Base-by-base conservation (phyloP, 495 filamentous ascomycete species). In the Lasiosphaeriaceae sp. region DNA sequence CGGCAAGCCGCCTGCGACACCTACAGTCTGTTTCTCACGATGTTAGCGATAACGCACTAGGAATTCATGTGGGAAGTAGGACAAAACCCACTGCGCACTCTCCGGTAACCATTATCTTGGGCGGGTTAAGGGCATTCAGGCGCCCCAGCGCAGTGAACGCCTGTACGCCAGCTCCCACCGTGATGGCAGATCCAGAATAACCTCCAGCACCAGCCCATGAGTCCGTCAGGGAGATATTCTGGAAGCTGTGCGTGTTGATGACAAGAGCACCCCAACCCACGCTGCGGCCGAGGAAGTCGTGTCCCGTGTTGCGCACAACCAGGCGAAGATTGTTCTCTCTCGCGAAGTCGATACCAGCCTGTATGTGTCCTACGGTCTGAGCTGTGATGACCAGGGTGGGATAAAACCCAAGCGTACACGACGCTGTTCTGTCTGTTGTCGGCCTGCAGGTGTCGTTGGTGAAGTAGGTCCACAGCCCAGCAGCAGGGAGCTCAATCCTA, bases 291-390 rank as follows among this genome's bases (percentile, higher is more conserved):
- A 75, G 73, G 67, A 80, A 75, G 54, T 81, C 81, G 52, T 85
- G 83, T 11, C 86, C 86, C 0, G 85, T 88, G 63, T 87, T 87
- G n/a, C 83, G 76, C 37, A 89, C 72, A 22, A 88, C 71, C 11
- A 88, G 61, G 21, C 85, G 79, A 45, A 89, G 74, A 57, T 83
- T 83, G 54, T 83, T 73, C 34, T 77, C 49, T 0, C 71, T 68
- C 11, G 81, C 81, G 48, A 86, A 86, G 20, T 72, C 68, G n/a
- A 87, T 61, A 4, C 75, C 80, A 2, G 69, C 68, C 41, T 72
- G 71, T 50, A 82, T 70, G 50, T 87, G 76, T 3, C 45, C 65
- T 19, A 64, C 57, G 0, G 59, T 61, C 41, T 71, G 68, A 29
- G 78, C 80, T 61, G 76, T 73, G 60, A 86, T 75, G 24, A 76